Conservation (phyloP, 1,284 basidiomycete genomes). For the Rhodofomes roseus region DNA sequence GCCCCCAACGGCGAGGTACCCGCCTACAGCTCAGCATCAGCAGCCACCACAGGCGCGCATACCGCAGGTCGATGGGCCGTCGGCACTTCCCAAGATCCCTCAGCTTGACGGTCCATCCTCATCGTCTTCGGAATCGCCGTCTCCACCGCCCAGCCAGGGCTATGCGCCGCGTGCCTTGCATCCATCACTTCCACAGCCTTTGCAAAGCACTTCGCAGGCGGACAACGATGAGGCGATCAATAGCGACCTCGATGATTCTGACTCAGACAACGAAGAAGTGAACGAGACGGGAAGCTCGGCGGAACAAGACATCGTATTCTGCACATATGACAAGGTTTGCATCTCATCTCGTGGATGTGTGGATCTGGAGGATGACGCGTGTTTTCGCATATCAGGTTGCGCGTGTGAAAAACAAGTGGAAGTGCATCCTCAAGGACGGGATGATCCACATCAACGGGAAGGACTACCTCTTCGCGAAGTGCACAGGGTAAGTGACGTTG, state of each 20-base stretch:
- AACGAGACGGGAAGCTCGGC: slow-evolving; percentile 68
- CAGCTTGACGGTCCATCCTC: slow-evolving; percentile 40
- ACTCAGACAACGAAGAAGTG: slow-evolving; percentile 76
- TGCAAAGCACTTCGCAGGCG: slow-evolving; percentile 26
- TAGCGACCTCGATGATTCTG: slow-evolving; percentile 94
- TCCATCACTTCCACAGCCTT: slow-evolving; percentile 33
- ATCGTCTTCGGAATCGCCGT: slow-evolving; percentile 59
- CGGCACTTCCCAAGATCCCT: slow-evolving; percentile 55
- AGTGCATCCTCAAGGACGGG: slow-evolving; percentile 98
- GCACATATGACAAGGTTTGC: slow-evolving; percentile 94
- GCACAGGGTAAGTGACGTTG: slow-evolving; percentile 64
- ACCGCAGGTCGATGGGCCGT: slow-evolving; percentile 63
- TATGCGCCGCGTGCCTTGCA: slow-evolving; percentile 55
- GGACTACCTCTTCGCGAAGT: slow-evolving; percentile 97
- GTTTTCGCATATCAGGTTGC: slow-evolving; percentile 71
- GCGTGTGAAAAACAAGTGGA: slow-evolving; percentile 99
- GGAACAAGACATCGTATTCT: slow-evolving; percentile 92
- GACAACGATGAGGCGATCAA: slow-evolving; percentile 86
- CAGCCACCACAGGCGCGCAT: slow-evolving; percentile 36
- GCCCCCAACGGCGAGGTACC: slow-evolving; percentile 25
- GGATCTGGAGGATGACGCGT: neutral
- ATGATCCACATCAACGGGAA: slow-evolving; percentile 97
- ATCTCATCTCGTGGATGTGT: slow-evolving; percentile 11
- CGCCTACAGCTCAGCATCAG: slow-evolving; percentile 10
- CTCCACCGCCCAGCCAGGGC: slow-evolving; percentile 50